Percentiles rank a stretch among this genome's conserved stretches.
These are phyloP conservation scores for Stachybotrys elegans DNA, from an alignment of 2,329 filamentous ascomycete genomes.

Conservation along the genomic window DNA sequence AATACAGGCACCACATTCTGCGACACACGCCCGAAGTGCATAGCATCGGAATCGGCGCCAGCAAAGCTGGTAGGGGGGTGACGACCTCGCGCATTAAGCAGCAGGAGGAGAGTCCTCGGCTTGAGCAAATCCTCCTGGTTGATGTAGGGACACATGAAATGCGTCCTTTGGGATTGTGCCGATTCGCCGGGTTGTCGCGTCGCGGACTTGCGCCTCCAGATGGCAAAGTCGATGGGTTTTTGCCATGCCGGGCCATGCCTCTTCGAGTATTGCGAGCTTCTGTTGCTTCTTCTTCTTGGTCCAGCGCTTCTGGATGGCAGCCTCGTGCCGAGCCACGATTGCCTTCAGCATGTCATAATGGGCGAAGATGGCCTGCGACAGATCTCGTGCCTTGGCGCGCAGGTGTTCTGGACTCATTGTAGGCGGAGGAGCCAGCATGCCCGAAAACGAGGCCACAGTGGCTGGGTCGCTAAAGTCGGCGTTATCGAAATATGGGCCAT, in stretches of 20 bases:
- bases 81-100: conserved; percentile 48
- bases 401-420: background rate
- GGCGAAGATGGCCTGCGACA: conserved; percentile 23
- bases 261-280: conserved; percentile 37
- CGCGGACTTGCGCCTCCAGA: conserved; percentile 19
- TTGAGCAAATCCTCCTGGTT: conserved; percentile 51
- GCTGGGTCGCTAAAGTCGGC: no score
- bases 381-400: background rate
- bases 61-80: conserved; percentile 43
- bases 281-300: conserved; percentile 44
- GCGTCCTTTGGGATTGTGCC: conserved; percentile 15
- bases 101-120: conserved; percentile 37
- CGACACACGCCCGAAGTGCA: conserved; percentile 21
- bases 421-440: background rate
- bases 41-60: conserved; percentile 32
- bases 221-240: conserved; percentile 43
- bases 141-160: conserved; percentile 48
- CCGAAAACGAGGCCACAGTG: no score
- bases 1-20: conserved; percentile 18
- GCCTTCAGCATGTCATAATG: conserved; percentile 28
- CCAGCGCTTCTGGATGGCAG: conserved; percentile 48
- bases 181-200: conserved; percentile 12
- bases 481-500: no score
- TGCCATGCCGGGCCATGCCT: conserved; percentile 47
- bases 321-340: conserved; percentile 46